Conservation (phyloP, 225 moss, liverwort and hornwort species). For the Anthoceros angustus region DNA sequence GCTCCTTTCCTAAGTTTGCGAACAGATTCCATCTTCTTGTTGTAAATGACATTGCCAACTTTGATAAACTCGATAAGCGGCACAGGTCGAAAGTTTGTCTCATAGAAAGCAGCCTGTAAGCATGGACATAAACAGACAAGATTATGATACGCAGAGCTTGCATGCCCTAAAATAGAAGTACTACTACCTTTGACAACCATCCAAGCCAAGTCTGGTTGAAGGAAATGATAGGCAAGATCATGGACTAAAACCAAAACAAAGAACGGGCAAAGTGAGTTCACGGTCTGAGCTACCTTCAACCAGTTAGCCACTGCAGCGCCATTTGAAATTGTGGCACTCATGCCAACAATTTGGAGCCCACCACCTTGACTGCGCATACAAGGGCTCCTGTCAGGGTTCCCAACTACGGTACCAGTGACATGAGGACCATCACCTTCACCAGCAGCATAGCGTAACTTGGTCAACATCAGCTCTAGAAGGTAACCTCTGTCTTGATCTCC, state of each 20-base stretch:
- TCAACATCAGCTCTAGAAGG: conserved; percentile 84
- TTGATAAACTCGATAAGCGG: conserved; percentile 82
- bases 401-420: conserved; percentile 10
- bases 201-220: neutral
- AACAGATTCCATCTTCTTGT: conserved; percentile 59
- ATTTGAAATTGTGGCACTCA: conserved; percentile 98
- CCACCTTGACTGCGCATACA: conserved; percentile 22
- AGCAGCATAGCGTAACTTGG: conserved; percentile 81
- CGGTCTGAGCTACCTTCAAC: conserved; percentile 45
- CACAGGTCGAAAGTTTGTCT: conserved; percentile 86
- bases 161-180: neutral
- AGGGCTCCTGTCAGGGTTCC: conserved; percentile 16
- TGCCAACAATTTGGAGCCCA: conserved; percentile 77
- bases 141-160: neutral
- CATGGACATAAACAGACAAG: conserved; percentile 5
- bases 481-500: conserved; percentile 94
- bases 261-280: neutral
- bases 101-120: conserved; percentile 62
- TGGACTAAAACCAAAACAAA: neutral
- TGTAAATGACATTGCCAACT: conserved; percentile 60
- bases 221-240: neutral
- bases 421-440: conserved; percentile 42
- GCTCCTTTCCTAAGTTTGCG: conserved; percentile 60
- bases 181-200: no score
- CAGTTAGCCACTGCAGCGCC: conserved; percentile 69